Evolutionary conservation across 306 rosid genomes (phyloP), one percentile per base, ranked within the genome.

Genomic region (Canavalia gladiata): DNA sequence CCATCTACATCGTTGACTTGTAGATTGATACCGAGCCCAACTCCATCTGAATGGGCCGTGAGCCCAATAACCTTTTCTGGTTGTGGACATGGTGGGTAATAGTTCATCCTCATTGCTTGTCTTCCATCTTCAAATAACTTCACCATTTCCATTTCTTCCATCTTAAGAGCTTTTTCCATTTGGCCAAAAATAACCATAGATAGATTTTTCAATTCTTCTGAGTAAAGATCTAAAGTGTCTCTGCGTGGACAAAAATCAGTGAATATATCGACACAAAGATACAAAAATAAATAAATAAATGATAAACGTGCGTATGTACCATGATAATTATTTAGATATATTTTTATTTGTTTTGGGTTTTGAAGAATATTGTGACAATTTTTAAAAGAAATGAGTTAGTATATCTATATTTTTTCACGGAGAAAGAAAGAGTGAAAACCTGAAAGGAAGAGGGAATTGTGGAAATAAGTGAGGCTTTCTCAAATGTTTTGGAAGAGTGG

Each of bases 381-480:
- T 18, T 18, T 18, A 18, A 18, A 18, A 18, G 25, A 18, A 18
- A 18, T 18, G 25, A 18, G 25, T 18, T 18, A 18, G 25, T 18
- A 0, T 18, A 18, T 18, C 25, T 18, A 18, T 18, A 18, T 18
- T 18, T 18, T 18, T 18, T 18, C 25, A 18, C 25, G 25, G 25
- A 18, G 25, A 18, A 18, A 18, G 39, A 74, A 13, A 70, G 56
- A 67, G n/a, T 45, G 29, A 18, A 31, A 39, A 87, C 89, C 88
- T 85, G 74, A 86, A 83, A 52, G 85, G 30, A 72, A 49, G 43
- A 64, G 91, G 89, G 31, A 90, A 87, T 1, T 83, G 55, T 18
- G 87, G 85, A 64, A 90, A 67, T 13, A 90, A 49, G 55, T 87
- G 88, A 2, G 87, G 86, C 31, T 31, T 84, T 82, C 92, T 88